Evolutionary conservation across 495 filamentous ascomycete species (phyloP), one percentile per base, ranked within the genome.

Genomic region (Platismatia glauca): DNA sequence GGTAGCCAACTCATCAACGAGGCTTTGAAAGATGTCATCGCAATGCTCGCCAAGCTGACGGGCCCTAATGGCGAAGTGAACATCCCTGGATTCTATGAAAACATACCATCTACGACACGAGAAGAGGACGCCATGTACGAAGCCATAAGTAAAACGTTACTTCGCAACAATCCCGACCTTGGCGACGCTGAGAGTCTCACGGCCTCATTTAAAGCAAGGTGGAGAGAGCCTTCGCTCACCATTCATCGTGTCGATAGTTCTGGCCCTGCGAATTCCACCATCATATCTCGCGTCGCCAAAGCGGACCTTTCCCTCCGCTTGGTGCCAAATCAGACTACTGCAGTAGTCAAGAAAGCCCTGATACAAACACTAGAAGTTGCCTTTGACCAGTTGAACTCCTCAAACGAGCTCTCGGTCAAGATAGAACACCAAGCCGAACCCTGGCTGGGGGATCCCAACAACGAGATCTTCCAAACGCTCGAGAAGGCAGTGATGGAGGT

Each of bases 181-280:
- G 82, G 85, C 4, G 84, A 89, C 18, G 74, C 85, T 8, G 82
- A 88, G 7, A 78, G 78, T 7, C 78, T 96, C 33, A 89, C 90
- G 60, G 78, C 83, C 33, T 91, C 85, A 24, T 79, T 98, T 20
- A 95, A 95, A 86, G 86, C 89, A 37, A 83, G 91, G 63, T 98
- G 94, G 94, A 88, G 91, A n/a, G 91, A 96, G 69, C 90, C 95
- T 0, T 93, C 92, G 24, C 78, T 97, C 33, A 97, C 94, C 0
- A 86, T 97, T 52, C 95, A 97, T 70, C 87, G 91, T 29, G 86
- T 96, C 70, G 79, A 75, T 56, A 76, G 71, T 60, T 93, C 91
- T 13, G 89, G 89, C 0, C 88, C 89, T 1, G 74, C 79, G 34
- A 88, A 90, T 67, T 88, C 89, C 4, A 90, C 90, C 16, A 84